Percentiles rank a stretch among this genome's conserved stretches.
These are phyloP conservation scores for Xylaria sp. DNA, from an alignment of 2,329 filamentous ascomycete genomes.

Conservation along the genomic window DNA sequence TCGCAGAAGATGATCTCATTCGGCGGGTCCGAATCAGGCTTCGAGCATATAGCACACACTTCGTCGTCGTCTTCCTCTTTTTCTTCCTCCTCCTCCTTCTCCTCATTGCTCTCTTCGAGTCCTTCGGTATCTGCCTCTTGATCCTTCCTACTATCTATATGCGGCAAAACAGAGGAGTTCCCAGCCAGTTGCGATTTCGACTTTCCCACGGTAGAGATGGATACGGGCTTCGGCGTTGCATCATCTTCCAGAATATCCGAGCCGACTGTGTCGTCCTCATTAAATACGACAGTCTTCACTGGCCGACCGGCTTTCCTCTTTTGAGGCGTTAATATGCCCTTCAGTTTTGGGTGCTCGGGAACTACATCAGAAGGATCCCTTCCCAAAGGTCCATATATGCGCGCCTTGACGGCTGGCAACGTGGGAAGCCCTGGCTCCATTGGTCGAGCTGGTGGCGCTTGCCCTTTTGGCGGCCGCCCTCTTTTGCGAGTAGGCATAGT, in stretches of 20 bases:
- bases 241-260: constrained; percentile 65
- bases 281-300: constrained; percentile 67
- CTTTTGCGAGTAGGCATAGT: constrained; percentile 38
- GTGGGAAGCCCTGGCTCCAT: constrained; percentile 4
- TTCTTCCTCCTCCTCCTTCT: constrained; percentile 35
- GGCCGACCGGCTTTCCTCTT: constrained; percentile 55
- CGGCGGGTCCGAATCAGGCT: constrained; percentile 65
- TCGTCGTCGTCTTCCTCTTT: constrained; percentile 59
- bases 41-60: constrained; percentile 66
- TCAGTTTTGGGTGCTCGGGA: constrained; percentile 50
- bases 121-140: constrained; percentile 50
- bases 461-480: constrained; percentile 40
- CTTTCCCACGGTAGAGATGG: constrained; percentile 41
- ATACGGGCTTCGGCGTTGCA: constrained; percentile 54
- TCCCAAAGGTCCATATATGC: constrained; percentile 32
- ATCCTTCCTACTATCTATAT: constrained; percentile 23
- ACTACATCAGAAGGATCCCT: constrained; percentile 8
- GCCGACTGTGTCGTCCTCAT: constrained; percentile 44
- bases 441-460: no score
- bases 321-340: constrained; percentile 66
- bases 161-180: constrained; percentile 27
- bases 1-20: constrained; percentile 74
- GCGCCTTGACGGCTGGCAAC: constrained; percentile 31
- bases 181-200: constrained; percentile 32
- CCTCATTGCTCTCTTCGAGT: constrained; percentile 53